Conservation (phyloP, 768 basidiomycete genomes). For the Termitomyces sp. region DNA sequence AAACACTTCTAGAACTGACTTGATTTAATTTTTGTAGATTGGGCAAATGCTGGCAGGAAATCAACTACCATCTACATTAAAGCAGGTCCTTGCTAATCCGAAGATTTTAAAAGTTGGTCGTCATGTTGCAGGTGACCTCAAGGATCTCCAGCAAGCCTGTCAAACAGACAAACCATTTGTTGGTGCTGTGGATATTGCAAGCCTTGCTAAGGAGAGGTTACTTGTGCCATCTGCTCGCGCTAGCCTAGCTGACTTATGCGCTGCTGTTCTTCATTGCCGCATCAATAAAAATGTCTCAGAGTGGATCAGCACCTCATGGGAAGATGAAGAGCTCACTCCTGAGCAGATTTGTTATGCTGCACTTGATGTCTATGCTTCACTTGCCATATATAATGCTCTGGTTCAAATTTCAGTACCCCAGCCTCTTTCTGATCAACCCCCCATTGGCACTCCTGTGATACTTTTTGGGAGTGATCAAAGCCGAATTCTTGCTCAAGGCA, state of each 20-base stretch:
- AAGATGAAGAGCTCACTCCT: slow-evolving; percentile 8
- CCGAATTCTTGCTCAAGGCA: no score
- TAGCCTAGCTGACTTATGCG: slow-evolving; percentile 31
- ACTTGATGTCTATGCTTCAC: slow-evolving; percentile 20
- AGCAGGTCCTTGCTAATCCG: slow-evolving; percentile 14
- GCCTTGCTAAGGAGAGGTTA: slow-evolving; percentile 26
- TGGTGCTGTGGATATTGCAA: slow-evolving; percentile 28
- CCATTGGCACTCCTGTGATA: not conserved
- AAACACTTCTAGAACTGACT: not conserved
- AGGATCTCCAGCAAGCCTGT: slow-evolving; percentile 1
- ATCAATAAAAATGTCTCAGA: slow-evolving; percentile 22
- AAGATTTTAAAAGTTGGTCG: slow-evolving; percentile 17
- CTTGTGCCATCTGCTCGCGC: slow-evolving; percentile 17
- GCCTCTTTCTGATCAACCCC: not conserved
- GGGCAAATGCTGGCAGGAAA: not conserved
- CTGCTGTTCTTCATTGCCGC: slow-evolving; percentile 21
- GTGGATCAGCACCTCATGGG: slow-evolving; percentile 22
- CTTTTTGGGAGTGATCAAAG: no score
- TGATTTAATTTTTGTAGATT: not conserved
- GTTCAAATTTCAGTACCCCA: not conserved
- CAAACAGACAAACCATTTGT: slow-evolving; percentile 17
- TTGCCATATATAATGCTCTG: slow-evolving; percentile 15
- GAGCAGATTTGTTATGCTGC: slow-evolving; percentile 22
- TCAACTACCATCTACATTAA: slow-evolving; percentile 6
- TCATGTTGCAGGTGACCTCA: slow-evolving; percentile 2